Base-by-base conservation (phyloP, 108 stramenopile species). In the Cyclostephanos tholiformis region DNA sequence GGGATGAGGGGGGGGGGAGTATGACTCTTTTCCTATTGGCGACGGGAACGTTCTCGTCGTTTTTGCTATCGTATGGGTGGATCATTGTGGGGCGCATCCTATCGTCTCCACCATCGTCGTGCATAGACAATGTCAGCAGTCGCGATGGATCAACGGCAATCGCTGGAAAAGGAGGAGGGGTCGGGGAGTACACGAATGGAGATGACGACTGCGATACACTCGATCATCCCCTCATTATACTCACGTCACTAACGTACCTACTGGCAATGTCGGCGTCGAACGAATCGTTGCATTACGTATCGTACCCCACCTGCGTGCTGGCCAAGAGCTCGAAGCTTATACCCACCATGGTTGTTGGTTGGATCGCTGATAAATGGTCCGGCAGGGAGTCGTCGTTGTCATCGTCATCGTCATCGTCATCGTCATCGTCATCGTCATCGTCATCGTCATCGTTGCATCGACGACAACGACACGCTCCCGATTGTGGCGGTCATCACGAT, bases 281-380 rank as follows among this genome's bases (percentile, higher is more conserved):
- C 65, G 91, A 95, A 72, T 79, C 89, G 10, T 72, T 95, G 4
- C 85, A 79, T n/a, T 92, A 82, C 63, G 94, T 95, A 6, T 88
- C 91, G 2, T 98, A 96, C 74, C 97, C 97, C 12, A 91, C 95
- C 26, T 92, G 91, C 52, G 93, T 96, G 1, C 82, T 98, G 76
- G 96, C 92, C 20, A 98, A 98, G 82, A 87, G 87, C 46, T 95
- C 95, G 66, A 98, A 98, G 85, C 83, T 98, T 22, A 93, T 98
- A 20, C 97, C 97, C 12, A 95, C 94, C 29, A 97, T 98, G 95
- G 52, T 91, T 2, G 89, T 88, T 50, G 91, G 91, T 27, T 80
- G 74, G 65, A 62, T 93, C 9, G 73, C 91, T 2, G 91, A 92
- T 23, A 44, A 41, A 6, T 69, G 63, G 62, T 69, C 63, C 41